Conservation (phyloP, 2,329 filamentous ascomycete species). For the Lachnellula hyalina region DNA sequence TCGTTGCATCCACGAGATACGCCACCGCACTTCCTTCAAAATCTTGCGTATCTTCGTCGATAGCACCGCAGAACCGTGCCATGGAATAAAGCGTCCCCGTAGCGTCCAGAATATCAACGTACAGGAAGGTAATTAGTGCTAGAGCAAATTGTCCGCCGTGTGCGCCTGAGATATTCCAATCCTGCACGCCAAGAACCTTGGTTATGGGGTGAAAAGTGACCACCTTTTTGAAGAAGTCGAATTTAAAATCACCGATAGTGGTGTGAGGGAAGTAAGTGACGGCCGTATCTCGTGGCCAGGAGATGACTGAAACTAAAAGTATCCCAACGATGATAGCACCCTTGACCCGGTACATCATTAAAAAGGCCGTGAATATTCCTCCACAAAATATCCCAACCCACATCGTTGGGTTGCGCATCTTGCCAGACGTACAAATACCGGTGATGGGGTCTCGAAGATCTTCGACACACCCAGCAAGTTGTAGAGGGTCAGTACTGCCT, state of each 20-base stretch:
- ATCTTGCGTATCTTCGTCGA: slow-evolving; percentile 78
- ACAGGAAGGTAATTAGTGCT: slow-evolving; percentile 82
- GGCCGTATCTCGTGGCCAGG: slow-evolving; percentile 71
- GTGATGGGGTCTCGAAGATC: slow-evolving; percentile 19
- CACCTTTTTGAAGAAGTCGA: slow-evolving; percentile 85
- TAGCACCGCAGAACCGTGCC: slow-evolving; percentile 75
- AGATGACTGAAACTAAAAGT: slow-evolving; percentile 78
- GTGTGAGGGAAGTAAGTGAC: slow-evolving; percentile 81
- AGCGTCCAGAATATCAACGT: slow-evolving; percentile 83
- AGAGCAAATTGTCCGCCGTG: slow-evolving; percentile 74
- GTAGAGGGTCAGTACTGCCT: slow-evolving; percentile 60
- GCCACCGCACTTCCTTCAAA: slow-evolving; percentile 82
- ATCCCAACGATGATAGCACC: slow-evolving; percentile 83
- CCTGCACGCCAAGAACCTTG: slow-evolving; percentile 62
- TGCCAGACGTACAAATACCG: slow-evolving; percentile 59
- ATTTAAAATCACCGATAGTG: slow-evolving; percentile 59
- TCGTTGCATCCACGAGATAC: slow-evolving; percentile 76
- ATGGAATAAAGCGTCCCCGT: slow-evolving; percentile 87
- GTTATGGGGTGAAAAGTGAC: slow-evolving; percentile 77
- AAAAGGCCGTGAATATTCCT: slow-evolving; percentile 69
- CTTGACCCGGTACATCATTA: slow-evolving; percentile 84
- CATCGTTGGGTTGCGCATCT: slow-evolving; percentile 79
- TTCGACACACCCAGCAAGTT: slow-evolving; percentile 56
- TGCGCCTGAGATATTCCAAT: slow-evolving; percentile 61
- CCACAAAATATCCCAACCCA: slow-evolving; percentile 89